Conservation (phyloP, 129 eudicot species). For the Flaveria ramosissima region DNA sequence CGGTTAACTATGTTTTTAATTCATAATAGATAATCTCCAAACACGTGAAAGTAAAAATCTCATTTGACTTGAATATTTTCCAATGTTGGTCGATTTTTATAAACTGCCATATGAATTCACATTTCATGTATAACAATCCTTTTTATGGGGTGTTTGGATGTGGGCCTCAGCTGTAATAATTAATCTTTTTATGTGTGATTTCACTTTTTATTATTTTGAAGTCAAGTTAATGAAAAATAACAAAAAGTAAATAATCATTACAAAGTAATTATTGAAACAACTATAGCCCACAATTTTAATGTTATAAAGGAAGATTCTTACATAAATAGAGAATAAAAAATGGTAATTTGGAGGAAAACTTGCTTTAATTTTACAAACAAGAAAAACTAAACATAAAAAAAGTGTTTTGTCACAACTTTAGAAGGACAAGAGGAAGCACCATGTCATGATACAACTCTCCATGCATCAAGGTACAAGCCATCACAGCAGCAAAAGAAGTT, state of each 20-base stretch:
- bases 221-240: neutral
- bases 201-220: too few relatives aligned
- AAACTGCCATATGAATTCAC: neutral
- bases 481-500: conserved; percentile 6
- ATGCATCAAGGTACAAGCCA: conserved; percentile 24
- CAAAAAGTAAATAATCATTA: conserved; percentile 2
- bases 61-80: too few relatives aligned
- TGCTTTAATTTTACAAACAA: neutral
- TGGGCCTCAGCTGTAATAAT: neutral
- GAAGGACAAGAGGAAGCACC: conserved; percentile 25
- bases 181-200: neutral
- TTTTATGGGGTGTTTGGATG: neutral
- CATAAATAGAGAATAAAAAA: neutral
- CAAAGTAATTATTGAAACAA: neutral
- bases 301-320: neutral
- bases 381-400: neutral
- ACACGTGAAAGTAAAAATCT: too few relatives aligned
- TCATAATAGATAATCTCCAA: too few relatives aligned
- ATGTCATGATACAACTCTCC: conserved; percentile 15
- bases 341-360: neutral
- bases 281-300: neutral
- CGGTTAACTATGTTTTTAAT: too few relatives aligned
- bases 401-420: conserved; percentile 35
- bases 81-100: neutral
- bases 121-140: neutral